Percentiles rank a stretch among this genome's conserved stretches.
These are phyloP conservation scores for Trichoderma sp. DNA, from an alignment of 2,329 filamentous ascomycete genomes.

Conservation along the genomic window DNA sequence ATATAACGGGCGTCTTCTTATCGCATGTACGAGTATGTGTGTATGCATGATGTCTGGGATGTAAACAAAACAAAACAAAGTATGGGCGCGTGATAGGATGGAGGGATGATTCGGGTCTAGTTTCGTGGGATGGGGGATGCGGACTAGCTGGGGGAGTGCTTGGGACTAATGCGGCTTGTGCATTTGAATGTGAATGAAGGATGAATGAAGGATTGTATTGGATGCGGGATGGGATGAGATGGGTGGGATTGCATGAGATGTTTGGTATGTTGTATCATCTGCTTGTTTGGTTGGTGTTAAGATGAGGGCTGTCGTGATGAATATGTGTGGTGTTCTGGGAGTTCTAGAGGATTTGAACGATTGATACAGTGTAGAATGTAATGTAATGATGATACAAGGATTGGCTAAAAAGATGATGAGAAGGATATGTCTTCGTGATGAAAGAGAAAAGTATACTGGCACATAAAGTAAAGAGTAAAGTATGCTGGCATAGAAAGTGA, in stretches of 20 bases:
- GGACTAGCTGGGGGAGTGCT: not conserved
- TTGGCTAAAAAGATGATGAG: not conserved
- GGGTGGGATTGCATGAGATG: too few relatives aligned
- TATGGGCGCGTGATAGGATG: not conserved
- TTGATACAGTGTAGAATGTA: rapidly evolving
- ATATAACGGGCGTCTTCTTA: not conserved
- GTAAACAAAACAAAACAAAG: not conserved
- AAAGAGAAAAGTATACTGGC: not conserved
- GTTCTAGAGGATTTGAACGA: not conserved
- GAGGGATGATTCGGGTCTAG: not conserved
- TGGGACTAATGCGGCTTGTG: not conserved
- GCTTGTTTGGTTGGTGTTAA: not conserved
- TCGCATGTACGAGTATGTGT: not conserved
- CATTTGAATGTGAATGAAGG: not conserved
- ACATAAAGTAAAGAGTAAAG: too few relatives aligned
- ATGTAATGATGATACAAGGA: not conserved
- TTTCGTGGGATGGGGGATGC: not conserved
- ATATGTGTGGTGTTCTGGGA: not conserved
- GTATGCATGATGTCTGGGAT: not conserved
- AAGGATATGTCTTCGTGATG: not conserved
- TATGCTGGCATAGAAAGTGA: too few relatives aligned
- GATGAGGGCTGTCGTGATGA: not conserved
- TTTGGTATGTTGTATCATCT: too few relatives aligned
- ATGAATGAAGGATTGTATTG: not conserved
- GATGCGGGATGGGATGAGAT: too few relatives aligned